These are phyloP conservation scores for Flueggea neowawraea DNA, from an alignment of 441 rosid species.

Conservation along the genomic window DNA sequence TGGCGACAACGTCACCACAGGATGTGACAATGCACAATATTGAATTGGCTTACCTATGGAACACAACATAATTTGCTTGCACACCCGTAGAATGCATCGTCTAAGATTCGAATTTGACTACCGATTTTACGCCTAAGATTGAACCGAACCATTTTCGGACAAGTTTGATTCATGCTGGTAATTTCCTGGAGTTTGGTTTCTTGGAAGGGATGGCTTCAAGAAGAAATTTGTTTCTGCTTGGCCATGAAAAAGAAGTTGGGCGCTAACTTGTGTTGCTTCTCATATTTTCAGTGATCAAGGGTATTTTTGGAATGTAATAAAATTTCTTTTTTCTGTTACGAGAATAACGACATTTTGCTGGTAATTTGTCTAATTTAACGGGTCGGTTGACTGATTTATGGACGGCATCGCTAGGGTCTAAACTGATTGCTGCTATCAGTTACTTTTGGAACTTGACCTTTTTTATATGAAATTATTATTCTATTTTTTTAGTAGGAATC, in stretches of 20 bases:
- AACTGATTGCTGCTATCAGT: slow-evolving; percentile 6
- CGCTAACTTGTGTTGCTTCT: too few relatives aligned
- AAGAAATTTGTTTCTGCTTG: too few relatives aligned
- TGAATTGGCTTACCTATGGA: slow-evolving; percentile 46
- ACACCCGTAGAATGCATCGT: slow-evolving; percentile 46
- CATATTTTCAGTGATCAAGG: too few relatives aligned
- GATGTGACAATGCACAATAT: slow-evolving; percentile 36
- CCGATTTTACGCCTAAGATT: slow-evolving; percentile 36
- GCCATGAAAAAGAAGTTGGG: too few relatives aligned
- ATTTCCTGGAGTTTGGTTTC: not conserved
- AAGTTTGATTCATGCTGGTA: slow-evolving; percentile 19
- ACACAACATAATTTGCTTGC: slow-evolving; percentile 42
- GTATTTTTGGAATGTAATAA: too few relatives aligned
- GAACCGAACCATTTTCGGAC: slow-evolving; percentile 26
- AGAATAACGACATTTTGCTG: too few relatives aligned
- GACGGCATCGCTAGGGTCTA: not conserved
- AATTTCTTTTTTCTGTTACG: too few relatives aligned
- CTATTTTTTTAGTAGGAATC: too few relatives aligned
- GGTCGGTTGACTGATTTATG: slow-evolving; percentile 26
- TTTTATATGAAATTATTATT: too few relatives aligned
- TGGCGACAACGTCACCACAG: slow-evolving; percentile 10
- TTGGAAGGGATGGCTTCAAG: too few relatives aligned
- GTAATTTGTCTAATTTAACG: slow-evolving; percentile 21
- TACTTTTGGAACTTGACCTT: not conserved
- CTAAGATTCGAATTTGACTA: slow-evolving; percentile 52